Conservation (phyloP, 768 basidiomycete species). For the Udeniomyces megalosporus region DNA sequence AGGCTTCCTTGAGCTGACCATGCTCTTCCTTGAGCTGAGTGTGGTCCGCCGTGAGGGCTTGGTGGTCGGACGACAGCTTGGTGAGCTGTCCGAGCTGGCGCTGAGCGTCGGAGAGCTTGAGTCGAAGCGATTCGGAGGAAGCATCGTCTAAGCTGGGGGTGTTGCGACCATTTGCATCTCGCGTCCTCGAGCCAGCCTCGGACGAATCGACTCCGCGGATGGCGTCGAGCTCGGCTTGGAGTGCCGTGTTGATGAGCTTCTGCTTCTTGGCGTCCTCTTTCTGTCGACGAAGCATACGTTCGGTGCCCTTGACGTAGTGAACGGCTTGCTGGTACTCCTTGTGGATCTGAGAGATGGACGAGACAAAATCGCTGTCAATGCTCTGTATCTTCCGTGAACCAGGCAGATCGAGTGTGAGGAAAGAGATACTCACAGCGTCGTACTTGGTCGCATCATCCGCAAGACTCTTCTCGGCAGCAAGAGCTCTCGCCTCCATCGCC, state of each 20-base stretch:
- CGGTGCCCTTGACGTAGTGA: conserved; percentile 92
- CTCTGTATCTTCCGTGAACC: too few species aligned
- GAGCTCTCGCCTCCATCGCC: conserved; percentile 9
- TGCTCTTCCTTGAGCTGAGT: conserved; percentile 56
- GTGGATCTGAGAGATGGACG: conserved; percentile 46
- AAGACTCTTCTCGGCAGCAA: conserved; percentile 43
- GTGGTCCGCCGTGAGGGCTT: conserved; percentile 54
- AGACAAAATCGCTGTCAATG: neutral
- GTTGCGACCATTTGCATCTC: conserved; percentile 51
- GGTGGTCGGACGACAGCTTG: conserved; percentile 60
- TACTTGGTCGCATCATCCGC: conserved; percentile 8
- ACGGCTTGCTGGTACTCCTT: conserved; percentile 92
- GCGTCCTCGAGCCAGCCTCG: conserved; percentile 37
- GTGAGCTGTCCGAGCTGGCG: conserved; percentile 55
- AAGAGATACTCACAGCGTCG: neutral
- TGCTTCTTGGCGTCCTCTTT: conserved; percentile 82
- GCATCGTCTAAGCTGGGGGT: conserved; percentile 65
- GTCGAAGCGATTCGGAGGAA: conserved; percentile 42
- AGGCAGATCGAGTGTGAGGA: neutral
- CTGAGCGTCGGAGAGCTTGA: conserved; percentile 60
- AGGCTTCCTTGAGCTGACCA: conserved; percentile 51
- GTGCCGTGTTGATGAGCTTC: conserved; percentile 57
- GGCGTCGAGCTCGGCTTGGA: conserved; percentile 71
- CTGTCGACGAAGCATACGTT: conserved; percentile 94
- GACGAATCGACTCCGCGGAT: conserved; percentile 44